Conservation (phyloP, 768 basidiomycete species). For the Mycena venus region DNA sequence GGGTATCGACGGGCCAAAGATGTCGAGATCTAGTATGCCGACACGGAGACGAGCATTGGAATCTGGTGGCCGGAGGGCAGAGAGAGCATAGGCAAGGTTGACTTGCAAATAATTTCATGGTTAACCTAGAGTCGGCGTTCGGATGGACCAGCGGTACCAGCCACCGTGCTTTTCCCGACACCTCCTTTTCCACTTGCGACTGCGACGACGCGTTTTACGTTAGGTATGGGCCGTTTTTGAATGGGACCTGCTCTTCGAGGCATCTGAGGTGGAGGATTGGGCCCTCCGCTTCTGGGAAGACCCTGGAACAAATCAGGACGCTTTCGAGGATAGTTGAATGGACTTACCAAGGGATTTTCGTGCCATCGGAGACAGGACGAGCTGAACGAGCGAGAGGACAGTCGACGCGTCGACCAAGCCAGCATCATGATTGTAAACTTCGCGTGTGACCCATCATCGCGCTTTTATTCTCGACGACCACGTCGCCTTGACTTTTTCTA, state of each 20-base stretch:
- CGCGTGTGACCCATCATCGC: neutral
- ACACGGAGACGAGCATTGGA: conserved; percentile 68
- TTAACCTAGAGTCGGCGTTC: neutral
- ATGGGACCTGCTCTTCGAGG: conserved; percentile 69
- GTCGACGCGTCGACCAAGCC: conserved; percentile 23
- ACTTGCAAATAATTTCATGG: conserved; percentile 47
- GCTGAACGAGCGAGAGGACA: conserved; percentile 35
- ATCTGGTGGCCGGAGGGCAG: conserved; percentile 53
- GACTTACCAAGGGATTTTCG: conserved; percentile 70
- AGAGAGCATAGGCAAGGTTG: conserved; percentile 85
- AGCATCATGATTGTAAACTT: no score
- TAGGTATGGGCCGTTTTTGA: conserved; percentile 68
- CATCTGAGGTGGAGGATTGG: conserved; percentile 63
- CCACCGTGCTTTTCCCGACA: conserved; percentile 95
- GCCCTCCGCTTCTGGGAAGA: conserved; percentile 35
- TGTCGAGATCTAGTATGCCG: conserved; percentile 93
- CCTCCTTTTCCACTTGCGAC: conserved; percentile 97
- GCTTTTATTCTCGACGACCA: neutral
- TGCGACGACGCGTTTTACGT: conserved; percentile 85
- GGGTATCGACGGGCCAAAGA: conserved; percentile 95
- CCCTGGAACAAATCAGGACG: conserved; percentile 25
- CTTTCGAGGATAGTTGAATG: neutral
- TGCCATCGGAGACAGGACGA: conserved; percentile 47
- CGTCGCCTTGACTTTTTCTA: neutral
- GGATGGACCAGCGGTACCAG: conserved; percentile 62